phyloP scores from a whole-genome alignment of 23 red algal species.

The Gracilaria domingensis region DNA sequence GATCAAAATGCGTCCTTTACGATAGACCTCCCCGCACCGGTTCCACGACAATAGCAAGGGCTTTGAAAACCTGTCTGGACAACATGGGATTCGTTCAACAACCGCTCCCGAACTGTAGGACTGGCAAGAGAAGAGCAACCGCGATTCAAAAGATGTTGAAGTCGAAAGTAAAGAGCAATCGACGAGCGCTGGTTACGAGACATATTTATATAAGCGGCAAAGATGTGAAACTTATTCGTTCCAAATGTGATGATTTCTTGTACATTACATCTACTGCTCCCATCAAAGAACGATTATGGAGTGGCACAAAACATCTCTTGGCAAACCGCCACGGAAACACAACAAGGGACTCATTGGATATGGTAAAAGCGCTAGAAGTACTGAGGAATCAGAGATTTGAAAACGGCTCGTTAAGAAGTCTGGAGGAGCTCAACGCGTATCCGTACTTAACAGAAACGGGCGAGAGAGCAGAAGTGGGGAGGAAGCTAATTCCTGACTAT shows the following conservation, averaged over 20 bases:
- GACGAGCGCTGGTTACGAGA: constrained; percentile 11
- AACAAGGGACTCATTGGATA: background rate
- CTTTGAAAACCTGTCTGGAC: constrained; percentile 2
- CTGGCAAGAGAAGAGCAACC: background rate
- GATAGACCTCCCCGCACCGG: constrained; percentile 47
- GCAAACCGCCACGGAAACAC: constrained; percentile 1
- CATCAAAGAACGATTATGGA: constrained; percentile 40
- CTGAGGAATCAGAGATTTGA: background rate
- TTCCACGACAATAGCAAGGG: constrained; percentile 6
- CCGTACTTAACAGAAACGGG: background rate
- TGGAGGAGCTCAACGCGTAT: constrained; percentile 7
- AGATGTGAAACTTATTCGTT: constrained; percentile 2
- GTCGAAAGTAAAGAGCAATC: background rate
- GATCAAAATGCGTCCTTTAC: constrained; percentile 37
- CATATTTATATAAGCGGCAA: constrained; percentile 21
- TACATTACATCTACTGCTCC: constrained; percentile 33
- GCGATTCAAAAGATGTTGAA: background rate
- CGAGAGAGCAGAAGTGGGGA: background rate
- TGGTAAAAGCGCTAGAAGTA: background rate
- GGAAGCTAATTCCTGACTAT: constrained; percentile 9
- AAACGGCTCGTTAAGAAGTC: background rate
- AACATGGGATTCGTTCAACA: background rate
- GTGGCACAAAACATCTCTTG: constrained; percentile 29
- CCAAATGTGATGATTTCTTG: constrained; percentile 10
- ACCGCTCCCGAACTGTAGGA: background rate